Conservation (phyloP, 805 yeast species). For the Lipomyces yamadae region DNA sequence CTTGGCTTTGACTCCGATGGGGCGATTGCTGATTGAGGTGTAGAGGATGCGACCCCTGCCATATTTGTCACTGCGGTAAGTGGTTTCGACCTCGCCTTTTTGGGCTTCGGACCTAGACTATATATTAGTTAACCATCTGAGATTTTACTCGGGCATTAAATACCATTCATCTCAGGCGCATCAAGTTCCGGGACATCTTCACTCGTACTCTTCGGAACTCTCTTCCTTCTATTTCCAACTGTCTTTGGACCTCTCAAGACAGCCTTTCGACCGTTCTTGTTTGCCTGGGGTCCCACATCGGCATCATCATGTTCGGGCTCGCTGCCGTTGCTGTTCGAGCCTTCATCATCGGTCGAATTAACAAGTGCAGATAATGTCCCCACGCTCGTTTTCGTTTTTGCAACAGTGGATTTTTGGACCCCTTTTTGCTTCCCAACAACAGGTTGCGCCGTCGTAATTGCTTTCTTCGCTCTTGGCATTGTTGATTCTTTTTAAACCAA, state of each 20-base stretch:
- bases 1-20: neutral
- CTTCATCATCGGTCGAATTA: conserved; percentile 2
- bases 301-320: neutral
- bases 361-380: conserved; percentile 2
- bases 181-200: neutral
- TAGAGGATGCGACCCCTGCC: neutral
- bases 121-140: neutral
- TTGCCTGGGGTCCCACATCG: neutral
- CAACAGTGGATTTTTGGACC: neutral
- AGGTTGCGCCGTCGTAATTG: neutral
- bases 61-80: neutral
- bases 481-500: neutral
- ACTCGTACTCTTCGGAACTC: neutral
- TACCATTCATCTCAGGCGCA: neutral
- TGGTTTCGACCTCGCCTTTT: neutral
- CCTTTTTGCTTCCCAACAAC: neutral
- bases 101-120: neutral
- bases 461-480: neutral
- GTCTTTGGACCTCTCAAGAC: neutral
- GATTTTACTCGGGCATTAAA: neutral
- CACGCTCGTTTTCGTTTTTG: neutral
- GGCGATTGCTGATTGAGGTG: neutral
- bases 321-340: neutral
- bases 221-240: neutral
- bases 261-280: neutral